These are phyloP conservation scores for Candida adriatica DNA, from an alignment of 805 yeast genomes.

Conservation along the genomic window DNA sequence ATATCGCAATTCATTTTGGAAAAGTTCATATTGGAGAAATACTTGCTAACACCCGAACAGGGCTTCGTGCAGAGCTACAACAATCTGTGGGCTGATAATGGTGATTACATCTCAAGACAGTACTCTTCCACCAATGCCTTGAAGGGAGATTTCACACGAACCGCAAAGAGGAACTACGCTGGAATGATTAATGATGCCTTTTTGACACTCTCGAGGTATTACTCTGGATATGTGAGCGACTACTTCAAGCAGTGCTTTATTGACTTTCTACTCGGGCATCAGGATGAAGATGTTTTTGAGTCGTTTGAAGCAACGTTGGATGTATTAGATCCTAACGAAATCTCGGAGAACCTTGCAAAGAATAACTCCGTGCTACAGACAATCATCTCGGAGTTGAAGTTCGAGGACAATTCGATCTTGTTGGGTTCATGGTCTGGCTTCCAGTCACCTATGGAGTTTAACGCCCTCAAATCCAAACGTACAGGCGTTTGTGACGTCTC, in stretches of 20 bases:
- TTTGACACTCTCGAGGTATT: slow-evolving; percentile 35
- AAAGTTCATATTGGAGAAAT: slow-evolving; percentile 21
- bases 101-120: slow-evolving; percentile 57
- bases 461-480: slow-evolving; percentile 10
- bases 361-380: slow-evolving; percentile 23
- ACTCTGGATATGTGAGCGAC: slow-evolving; percentile 37
- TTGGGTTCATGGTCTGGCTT: slow-evolving; percentile 24
- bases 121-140: slow-evolving; percentile 54
- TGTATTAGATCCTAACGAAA: slow-evolving; percentile 21
- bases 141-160: slow-evolving; percentile 41
- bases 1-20: slow-evolving; percentile 25
- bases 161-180: slow-evolving; percentile 33
- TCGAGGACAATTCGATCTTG: slow-evolving; percentile 18
- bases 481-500: slow-evolving; percentile 9
- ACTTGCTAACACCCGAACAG: slow-evolving; percentile 2
- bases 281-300: slow-evolving; percentile 29
- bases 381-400: slow-evolving; percentile 11
- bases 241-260: slow-evolving; percentile 37
- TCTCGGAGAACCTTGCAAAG: slow-evolving; percentile 18
- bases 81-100: slow-evolving; percentile 59
- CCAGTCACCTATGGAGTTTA: slow-evolving; percentile 19
- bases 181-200: slow-evolving; percentile 38
- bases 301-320: slow-evolving; percentile 33
- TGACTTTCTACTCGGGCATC: slow-evolving; percentile 34
- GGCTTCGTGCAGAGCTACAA: slow-evolving; percentile 24